These are phyloP conservation scores for Solanum megistacrolobum DNA, from an alignment of 257 asterid genomes.

Conservation along the genomic window DNA sequence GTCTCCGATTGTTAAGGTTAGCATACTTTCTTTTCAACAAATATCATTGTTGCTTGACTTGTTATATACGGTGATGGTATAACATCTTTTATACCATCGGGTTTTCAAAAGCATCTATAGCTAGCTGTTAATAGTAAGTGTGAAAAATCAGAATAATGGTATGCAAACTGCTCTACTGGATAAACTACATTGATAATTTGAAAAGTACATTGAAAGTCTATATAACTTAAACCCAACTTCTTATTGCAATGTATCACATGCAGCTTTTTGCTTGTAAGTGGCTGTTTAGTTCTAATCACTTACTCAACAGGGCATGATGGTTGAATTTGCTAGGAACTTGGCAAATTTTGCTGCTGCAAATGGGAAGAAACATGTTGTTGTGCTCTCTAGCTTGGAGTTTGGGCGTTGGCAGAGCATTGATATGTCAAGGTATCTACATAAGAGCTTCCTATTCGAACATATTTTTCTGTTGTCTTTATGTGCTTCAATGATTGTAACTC, in stretches of 20 bases:
- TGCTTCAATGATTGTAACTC: neutral
- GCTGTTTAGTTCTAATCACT: neutral
- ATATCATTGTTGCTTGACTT: neutral
- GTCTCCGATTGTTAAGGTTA: slow-evolving; percentile 87
- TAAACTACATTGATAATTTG: neutral
- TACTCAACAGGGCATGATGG: slow-evolving; percentile 76
- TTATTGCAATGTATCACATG: neutral
- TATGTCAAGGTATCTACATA: slow-evolving; percentile 55
- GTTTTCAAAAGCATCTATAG: neutral
- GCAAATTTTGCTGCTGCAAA: slow-evolving; percentile 65
- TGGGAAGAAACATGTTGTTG: slow-evolving; percentile 56
- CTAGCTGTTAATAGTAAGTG: neutral
- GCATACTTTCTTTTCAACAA: neutral
- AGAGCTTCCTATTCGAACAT: neutral
- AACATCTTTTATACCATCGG: neutral
- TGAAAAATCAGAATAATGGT: neutral
- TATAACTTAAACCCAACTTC: neutral
- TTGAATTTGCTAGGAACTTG: slow-evolving; percentile 74
- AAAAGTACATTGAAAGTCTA: neutral
- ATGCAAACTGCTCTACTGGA: neutral
- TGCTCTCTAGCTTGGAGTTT: slow-evolving; percentile 94
- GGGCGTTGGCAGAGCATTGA: slow-evolving; percentile 72
- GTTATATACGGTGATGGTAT: neutral
- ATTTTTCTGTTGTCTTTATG: neutral
- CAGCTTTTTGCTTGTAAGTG: neutral